Percentiles rank a stretch among this genome's conserved stretches.
phyloP scores from a whole-genome alignment of 352 stramenopile genomes.

The Phytophthora syringae region DNA sequence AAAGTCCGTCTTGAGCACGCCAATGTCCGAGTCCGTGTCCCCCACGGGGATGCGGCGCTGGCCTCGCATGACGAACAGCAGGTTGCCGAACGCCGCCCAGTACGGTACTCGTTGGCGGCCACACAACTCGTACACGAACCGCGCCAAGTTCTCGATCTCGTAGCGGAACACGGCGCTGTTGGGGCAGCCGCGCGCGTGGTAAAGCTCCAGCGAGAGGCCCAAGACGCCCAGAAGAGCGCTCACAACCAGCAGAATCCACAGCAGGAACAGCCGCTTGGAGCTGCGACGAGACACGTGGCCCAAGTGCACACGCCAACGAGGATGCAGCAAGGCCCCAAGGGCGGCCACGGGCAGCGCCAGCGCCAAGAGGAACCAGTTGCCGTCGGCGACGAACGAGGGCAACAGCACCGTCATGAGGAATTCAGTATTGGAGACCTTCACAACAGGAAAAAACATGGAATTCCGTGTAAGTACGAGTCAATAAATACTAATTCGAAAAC shows the following conservation, averaged over 20 bases:
- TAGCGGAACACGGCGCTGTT: conserved; percentile 74
- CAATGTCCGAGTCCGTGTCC: conserved; percentile 84
- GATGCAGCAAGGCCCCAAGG: conserved; percentile 50
- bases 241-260: conserved; percentile 56
- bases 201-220: conserved; percentile 59
- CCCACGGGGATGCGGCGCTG: conserved; percentile 67
- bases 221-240: conserved; percentile 42
- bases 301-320: conserved; percentile 40
- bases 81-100: conserved; percentile 78
- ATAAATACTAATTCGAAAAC: too few species aligned
- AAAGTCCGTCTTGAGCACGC: conserved; percentile 66
- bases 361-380: conserved; percentile 75
- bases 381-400: conserved; percentile 63
- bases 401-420: conserved; percentile 86
- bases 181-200: conserved; percentile 65
- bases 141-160: conserved; percentile 72
- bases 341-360: conserved; percentile 25
- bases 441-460: background rate
- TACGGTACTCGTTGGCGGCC: conserved; percentile 58
- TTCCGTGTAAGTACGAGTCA: conserved; percentile 1
- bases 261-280: conserved; percentile 28
- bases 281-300: conserved; percentile 29
- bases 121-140: conserved; percentile 68
- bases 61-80: conserved; percentile 78
- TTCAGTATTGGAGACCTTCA: background rate